Evolutionary conservation across 805 yeast species (phyloP).

Genomic region (Myxozyma lipomycoides): DNA sequence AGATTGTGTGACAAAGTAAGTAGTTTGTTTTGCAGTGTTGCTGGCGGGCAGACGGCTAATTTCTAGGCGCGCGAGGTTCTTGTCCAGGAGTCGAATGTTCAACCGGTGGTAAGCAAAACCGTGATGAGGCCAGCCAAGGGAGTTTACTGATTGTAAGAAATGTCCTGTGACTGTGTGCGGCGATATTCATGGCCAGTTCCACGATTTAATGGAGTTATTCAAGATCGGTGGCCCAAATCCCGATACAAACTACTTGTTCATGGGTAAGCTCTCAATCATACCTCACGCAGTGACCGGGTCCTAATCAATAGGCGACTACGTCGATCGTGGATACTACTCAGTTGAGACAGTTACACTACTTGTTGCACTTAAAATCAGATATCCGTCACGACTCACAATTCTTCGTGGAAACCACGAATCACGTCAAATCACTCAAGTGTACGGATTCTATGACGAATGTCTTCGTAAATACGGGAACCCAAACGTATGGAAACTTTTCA

Average conservation of each 20-base stretch:
- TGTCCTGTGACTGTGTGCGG: conserved; percentile 94
- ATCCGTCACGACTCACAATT: conserved; percentile 85
- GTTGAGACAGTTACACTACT: conserved; percentile 87
- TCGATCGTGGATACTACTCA: conserved; percentile 81
- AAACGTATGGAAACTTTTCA: conserved; percentile 87
- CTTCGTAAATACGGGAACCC: conserved; percentile 89
- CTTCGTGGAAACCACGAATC: conserved; percentile 94
- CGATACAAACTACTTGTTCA: conserved; percentile 78
- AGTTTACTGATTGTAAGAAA: conserved; percentile 30
- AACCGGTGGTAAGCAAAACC: conserved; percentile 58
- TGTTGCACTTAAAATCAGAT: conserved; percentile 88
- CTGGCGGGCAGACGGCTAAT: neutral
- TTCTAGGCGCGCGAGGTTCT: conserved; percentile 61
- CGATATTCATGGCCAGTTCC: conserved; percentile 95
- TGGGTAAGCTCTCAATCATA: conserved; percentile 42
- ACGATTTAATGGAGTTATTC: conserved; percentile 87
- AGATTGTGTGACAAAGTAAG: conserved; percentile 73
- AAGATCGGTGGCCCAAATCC: conserved; percentile 95
- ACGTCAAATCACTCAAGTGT: conserved; percentile 92
- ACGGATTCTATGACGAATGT: conserved; percentile 94
- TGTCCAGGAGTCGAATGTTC: conserved; percentile 83
- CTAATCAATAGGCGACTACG: conserved; percentile 58
- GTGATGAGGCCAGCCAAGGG: neutral
- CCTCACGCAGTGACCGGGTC: neutral
- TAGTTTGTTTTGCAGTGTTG: neutral